phyloP scores from a whole-genome alignment of 805 yeast genomes.

The Candida arabinofermentans region DNA sequence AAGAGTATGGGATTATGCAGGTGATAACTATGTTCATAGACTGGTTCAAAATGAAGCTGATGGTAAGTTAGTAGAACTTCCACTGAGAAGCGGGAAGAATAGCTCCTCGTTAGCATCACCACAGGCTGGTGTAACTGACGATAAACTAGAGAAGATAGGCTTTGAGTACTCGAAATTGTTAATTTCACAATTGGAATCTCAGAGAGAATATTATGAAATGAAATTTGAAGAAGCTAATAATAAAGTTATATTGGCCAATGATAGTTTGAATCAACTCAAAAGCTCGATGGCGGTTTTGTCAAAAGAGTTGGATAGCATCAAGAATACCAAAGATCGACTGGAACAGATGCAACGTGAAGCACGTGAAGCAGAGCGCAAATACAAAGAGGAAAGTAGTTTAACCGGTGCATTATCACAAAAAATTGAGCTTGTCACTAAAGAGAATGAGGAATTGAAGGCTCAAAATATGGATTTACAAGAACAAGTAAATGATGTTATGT shows the following conservation, averaged over 20 bases:
- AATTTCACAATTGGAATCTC: constrained; percentile 79
- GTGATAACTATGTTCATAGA: constrained; percentile 86
- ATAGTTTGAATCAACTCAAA: constrained; percentile 28
- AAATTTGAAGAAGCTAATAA: constrained; percentile 34
- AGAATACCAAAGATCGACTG: constrained; percentile 12
- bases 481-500: constrained; percentile 76
- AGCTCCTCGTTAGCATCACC: constrained; percentile 7
- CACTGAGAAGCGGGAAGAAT: constrained; percentile 28
- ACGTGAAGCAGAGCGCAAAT: constrained; percentile 23
- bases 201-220: constrained; percentile 74
- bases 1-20: constrained; percentile 93
- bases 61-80: constrained; percentile 83
- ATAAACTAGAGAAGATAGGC: constrained; percentile 53
- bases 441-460: constrained; percentile 31
- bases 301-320: constrained; percentile 7
- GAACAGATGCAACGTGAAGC: constrained; percentile 15
- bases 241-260: constrained; percentile 14
- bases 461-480: constrained; percentile 51
- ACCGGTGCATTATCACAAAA: constrained; percentile 38
- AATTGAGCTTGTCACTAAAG: constrained; percentile 32
- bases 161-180: constrained; percentile 78
- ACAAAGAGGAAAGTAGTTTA: constrained; percentile 45
- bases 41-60: constrained; percentile 80
- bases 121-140: constrained; percentile 23
- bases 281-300: constrained; percentile 15